Conservation (phyloP, 306 rosid genomes). For the Ziziphus jujuba region DNA sequence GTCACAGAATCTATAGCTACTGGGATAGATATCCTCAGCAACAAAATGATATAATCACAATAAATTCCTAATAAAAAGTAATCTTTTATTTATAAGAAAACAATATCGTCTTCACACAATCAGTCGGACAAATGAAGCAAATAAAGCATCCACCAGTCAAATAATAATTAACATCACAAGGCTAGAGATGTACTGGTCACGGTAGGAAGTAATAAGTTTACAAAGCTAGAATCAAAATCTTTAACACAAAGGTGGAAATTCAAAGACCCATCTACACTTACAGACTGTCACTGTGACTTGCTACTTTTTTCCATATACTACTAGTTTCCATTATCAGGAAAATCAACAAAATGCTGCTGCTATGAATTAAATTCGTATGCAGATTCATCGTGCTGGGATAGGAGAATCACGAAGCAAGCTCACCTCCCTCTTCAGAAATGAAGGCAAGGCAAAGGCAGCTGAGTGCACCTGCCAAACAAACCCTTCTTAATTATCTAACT, state of each 20-base stretch:
- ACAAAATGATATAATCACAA: no score
- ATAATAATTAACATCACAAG: not conserved
- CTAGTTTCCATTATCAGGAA: constrained; percentile 12
- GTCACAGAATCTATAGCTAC: constrained; percentile 13
- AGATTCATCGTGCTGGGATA: not conserved
- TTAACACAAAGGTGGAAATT: not conserved
- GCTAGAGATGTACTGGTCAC: no score
- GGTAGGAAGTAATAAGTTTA: not conserved
- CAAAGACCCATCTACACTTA: not conserved
- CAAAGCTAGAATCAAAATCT: not conserved
- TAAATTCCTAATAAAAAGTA: no score
- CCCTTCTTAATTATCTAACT: not conserved
- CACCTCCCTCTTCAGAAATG: constrained; percentile 73
- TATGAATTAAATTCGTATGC: not conserved
- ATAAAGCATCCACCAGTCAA: not conserved
- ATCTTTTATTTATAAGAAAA: no score
- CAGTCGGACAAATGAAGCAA: no score
- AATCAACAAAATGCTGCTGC: constrained; percentile 3
- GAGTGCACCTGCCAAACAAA: constrained; percentile 61
- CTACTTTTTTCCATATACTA: constrained; percentile 19
- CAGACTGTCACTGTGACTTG: constrained; percentile 2
- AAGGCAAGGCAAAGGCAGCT: constrained; percentile 88
- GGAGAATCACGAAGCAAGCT: constrained; percentile 31
- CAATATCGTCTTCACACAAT: no score
- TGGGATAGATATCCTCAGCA: no score